Conservation (phyloP, 495 filamentous ascomycete genomes). For the Talaromyces nanjingensis region DNA sequence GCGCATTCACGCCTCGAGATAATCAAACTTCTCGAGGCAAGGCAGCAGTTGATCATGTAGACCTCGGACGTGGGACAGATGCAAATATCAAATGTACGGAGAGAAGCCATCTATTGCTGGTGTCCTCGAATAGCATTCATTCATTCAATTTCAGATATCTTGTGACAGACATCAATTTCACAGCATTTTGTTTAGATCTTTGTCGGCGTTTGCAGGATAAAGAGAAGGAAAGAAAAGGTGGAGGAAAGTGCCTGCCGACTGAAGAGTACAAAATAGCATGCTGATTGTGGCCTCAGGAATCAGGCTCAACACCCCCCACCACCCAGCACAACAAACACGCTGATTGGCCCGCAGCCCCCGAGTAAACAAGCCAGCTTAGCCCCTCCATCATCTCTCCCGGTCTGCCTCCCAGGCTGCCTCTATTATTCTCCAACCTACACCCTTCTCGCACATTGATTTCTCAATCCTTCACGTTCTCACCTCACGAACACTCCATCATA, state of each 20-base stretch:
- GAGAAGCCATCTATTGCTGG: no score
- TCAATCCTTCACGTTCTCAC: slow-evolving; percentile 11
- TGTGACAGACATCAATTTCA: no score
- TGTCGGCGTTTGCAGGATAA: no score
- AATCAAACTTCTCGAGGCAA: no score
- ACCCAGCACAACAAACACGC: not conserved
- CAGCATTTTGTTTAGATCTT: no score
- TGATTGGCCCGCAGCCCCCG: not conserved
- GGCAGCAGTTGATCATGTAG: no score
- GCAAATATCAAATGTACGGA: no score
- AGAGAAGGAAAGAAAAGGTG: no score
- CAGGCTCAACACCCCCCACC: not conserved
- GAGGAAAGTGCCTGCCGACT: not conserved
- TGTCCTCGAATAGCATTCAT: no score
- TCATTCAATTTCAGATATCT: no score
- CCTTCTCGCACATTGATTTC: not conserved
- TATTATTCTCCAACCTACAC: slow-evolving; percentile 3
- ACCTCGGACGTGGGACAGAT: no score
- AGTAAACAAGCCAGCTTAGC: slow-evolving; percentile 2
- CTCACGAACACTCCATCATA: not conserved
- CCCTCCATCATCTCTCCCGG: slow-evolving; percentile 4
- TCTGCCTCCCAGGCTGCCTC: not conserved
- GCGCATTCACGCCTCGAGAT: no score
- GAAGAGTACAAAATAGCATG: not conserved
- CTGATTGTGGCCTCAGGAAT: not conserved